Evolutionary conservation across 108 stramenopile genomes (phyloP).

Genomic region (Mediolabrus comicus): DNA sequence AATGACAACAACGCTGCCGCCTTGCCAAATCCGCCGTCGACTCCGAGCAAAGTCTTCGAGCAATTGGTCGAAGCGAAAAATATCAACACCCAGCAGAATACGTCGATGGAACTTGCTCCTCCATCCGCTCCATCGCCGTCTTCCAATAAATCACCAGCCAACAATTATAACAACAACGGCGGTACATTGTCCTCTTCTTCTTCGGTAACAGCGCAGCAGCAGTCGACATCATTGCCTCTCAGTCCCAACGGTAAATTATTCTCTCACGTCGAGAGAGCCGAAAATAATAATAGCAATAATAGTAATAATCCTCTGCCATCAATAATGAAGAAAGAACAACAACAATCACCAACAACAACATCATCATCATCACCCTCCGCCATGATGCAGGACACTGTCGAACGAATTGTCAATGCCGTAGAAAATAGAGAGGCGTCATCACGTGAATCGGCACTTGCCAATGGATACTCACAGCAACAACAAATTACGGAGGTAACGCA

Average conservation of each 20-base stretch:
- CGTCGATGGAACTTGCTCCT: not conserved
- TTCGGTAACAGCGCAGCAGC: not conserved
- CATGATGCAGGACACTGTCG: slow-evolving; percentile 24
- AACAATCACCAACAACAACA: not conserved
- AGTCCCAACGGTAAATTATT: slow-evolving; percentile 1
- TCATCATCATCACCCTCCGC: not conserved
- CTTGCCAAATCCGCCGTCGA: not conserved
- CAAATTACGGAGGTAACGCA: slow-evolving; percentile 12
- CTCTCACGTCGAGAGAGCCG: slow-evolving; percentile 9
- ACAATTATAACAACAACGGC: not conserved
- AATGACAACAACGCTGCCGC: not conserved
- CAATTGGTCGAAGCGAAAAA: not conserved
- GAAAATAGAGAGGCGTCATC: slow-evolving; percentile 41
- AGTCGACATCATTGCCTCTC: not conserved
- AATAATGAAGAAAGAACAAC: not conserved
- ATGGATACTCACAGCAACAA: not conserved
- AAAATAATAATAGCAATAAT: no score
- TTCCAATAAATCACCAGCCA: not conserved
- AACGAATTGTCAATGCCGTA: slow-evolving; percentile 37
- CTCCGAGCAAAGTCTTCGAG: slow-evolving; percentile 2
- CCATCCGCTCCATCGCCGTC: not conserved
- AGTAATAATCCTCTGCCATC: not conserved
- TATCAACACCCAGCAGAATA: not conserved
- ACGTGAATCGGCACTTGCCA: slow-evolving; percentile 26
- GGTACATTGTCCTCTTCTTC: not conserved